Evolutionary conservation across 140 eudicot genomes (phyloP).

Genomic region (Stevia rebaudiana): DNA sequence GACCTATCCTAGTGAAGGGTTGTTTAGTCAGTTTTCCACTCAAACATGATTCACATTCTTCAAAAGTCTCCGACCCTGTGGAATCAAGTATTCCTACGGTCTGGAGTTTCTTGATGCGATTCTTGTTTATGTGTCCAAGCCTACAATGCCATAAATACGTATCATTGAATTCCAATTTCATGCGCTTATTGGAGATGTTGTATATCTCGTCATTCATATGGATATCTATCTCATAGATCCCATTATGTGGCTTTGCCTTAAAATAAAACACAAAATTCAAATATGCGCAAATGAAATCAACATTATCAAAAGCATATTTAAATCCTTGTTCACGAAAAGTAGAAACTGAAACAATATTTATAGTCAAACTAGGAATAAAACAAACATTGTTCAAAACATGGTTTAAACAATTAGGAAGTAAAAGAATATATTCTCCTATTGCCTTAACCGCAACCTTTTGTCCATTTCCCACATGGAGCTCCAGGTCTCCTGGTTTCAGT

Average conservation of each 20-base stretch:
- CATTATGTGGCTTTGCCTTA: too few relatives aligned
- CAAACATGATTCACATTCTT: not conserved
- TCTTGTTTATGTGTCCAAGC: too few relatives aligned
- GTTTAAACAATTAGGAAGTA: not conserved
- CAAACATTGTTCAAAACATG: not conserved
- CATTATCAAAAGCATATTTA: too few relatives aligned
- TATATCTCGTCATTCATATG: not conserved
- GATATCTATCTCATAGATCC: not conserved
- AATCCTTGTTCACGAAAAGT: too few relatives aligned
- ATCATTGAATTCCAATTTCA: not conserved
- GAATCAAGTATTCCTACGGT: not conserved
- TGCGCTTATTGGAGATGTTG: not conserved
- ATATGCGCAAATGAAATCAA: too few relatives aligned
- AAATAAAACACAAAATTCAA: too few relatives aligned
- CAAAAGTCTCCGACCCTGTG: not conserved
- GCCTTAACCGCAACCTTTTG: not conserved
- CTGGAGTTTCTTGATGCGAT: too few relatives aligned
- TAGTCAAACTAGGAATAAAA: not conserved
- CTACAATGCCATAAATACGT: too few relatives aligned
- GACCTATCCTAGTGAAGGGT: not conserved
- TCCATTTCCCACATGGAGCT: too few relatives aligned
- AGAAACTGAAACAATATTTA: too few relatives aligned
- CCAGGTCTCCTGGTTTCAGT: too few relatives aligned
- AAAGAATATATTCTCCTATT: not conserved
- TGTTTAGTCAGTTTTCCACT: not conserved